These are phyloP conservation scores for Asclepias syriaca DNA, from an alignment of 257 asterid species.

Conservation along the genomic window DNA sequence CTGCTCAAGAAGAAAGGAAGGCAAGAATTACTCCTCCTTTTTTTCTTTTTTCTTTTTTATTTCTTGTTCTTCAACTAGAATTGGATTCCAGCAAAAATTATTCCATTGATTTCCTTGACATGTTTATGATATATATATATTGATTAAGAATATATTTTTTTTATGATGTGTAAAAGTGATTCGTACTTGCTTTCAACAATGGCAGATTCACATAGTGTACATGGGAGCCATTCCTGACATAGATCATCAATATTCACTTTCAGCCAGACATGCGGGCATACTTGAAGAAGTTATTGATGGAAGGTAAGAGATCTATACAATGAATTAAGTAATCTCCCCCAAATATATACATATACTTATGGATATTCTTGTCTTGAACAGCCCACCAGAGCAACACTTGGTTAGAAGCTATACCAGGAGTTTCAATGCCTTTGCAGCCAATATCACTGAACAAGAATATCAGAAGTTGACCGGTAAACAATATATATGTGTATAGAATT, in stretches of 20 bases:
- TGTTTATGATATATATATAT: too few species aligned
- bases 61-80: not conserved
- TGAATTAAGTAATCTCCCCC: too few species aligned
- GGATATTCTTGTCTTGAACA: not conserved
- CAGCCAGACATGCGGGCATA: slow-evolving; percentile 15
- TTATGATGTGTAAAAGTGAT: too few species aligned
- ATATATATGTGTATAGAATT: too few species aligned
- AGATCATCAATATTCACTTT: slow-evolving; percentile 1
- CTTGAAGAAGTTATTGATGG: slow-evolving; percentile 27
- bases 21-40: not conserved
- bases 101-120: too few species aligned
- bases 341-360: not conserved
- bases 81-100: not conserved
- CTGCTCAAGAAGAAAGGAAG: slow-evolving; percentile 2
- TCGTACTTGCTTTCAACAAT: not conserved
- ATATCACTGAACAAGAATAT: slow-evolving; percentile 27
- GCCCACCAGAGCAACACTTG: slow-evolving; percentile 13
- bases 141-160: too few species aligned
- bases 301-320: slow-evolving; percentile 14
- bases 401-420: slow-evolving; percentile 35
- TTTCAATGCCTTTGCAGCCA: slow-evolving; percentile 37
- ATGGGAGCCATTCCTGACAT: slow-evolving; percentile 17
- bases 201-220: slow-evolving; percentile 32
- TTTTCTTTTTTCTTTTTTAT: not conserved
- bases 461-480: slow-evolving; percentile 27